Percentiles rank a stretch among this genome's conserved stretches.
These are phyloP conservation scores for Claviceps paspali DNA, from an alignment of 2,329 filamentous ascomycete species.

Conservation along the genomic window DNA sequence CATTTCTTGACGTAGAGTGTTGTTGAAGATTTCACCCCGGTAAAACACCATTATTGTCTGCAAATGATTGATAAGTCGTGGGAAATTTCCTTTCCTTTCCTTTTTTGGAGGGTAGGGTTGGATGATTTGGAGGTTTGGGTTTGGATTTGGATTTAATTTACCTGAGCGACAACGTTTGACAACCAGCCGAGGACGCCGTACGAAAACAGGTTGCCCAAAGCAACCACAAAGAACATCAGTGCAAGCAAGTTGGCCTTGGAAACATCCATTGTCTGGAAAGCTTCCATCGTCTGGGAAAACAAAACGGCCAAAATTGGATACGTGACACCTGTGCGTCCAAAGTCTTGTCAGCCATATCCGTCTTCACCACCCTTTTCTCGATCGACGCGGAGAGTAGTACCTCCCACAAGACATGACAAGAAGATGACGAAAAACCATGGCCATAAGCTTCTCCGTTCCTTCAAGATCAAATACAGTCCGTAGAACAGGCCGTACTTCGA, in stretches of 20 bases:
- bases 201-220: constrained; percentile 27
- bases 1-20: constrained; percentile 39
- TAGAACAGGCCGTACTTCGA: constrained; percentile 13
- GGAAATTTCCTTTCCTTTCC: no score
- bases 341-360: neutral
- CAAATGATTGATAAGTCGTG: neutral
- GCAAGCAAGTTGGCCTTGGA: constrained; percentile 34
- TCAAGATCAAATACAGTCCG: constrained; percentile 16
- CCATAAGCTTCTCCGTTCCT: constrained; percentile 17
- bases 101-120: no score
- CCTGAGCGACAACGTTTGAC: constrained; percentile 22
- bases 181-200: constrained; percentile 25
- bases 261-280: constrained; percentile 19
- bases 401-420: constrained; percentile 14
- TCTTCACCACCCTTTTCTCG: neutral
- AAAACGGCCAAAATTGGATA: constrained; percentile 26
- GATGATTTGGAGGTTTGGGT: neutral
- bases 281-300: constrained; percentile 24
- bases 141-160: no score
- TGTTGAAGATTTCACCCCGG: constrained; percentile 28
- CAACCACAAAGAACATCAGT: constrained; percentile 41
- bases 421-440: constrained; percentile 8
- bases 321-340: constrained; percentile 16
- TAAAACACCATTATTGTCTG: constrained; percentile 19
- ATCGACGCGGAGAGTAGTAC: constrained; percentile 6